Evolutionary conservation across 2,329 filamentous ascomycete genomes (phyloP).

Genomic region (Neofusicoccum umdonicola): DNA sequence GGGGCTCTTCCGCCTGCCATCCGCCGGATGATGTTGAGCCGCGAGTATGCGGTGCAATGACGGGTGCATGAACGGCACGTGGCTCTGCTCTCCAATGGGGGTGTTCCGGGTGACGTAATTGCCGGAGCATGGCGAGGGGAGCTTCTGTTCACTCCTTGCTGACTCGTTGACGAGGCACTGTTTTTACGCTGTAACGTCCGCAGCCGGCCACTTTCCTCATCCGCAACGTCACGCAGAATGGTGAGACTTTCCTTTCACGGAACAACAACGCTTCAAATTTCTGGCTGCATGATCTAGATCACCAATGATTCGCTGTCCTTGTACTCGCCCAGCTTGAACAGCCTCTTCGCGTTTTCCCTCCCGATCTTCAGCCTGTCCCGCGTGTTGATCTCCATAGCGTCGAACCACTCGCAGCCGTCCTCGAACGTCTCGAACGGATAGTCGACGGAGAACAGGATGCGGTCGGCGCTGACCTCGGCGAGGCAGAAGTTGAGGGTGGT

Average conservation of each 20-base stretch:
- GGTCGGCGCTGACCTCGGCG: constrained; percentile 37
- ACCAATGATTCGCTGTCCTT: constrained; percentile 23
- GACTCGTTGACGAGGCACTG: no score
- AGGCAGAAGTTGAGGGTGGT: constrained; percentile 42
- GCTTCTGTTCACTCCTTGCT: no score
- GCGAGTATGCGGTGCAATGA: background rate
- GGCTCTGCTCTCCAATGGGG: no score
- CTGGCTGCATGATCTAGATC: background rate
- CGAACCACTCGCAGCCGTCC: constrained; percentile 31
- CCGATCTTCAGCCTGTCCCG: constrained; percentile 39
- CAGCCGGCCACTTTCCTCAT: no score
- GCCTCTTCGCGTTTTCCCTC: constrained; percentile 46
- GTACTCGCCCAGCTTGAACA: constrained; percentile 34
- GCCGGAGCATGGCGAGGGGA: no score
- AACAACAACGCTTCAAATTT: no score
- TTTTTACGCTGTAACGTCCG: no score
- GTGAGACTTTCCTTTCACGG: no score
- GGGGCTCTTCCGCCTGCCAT: background rate
- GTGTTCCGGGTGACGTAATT: no score
- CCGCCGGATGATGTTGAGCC: constrained; percentile 1
- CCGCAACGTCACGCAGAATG: no score
- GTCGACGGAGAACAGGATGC: constrained; percentile 45
- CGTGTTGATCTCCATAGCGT: constrained; percentile 12
- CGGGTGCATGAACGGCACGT: no score
- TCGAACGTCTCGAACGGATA: constrained; percentile 26